phyloP scores from a whole-genome alignment of 371 early-diverging fungal genomes.

The Mortierella polycephala region DNA sequence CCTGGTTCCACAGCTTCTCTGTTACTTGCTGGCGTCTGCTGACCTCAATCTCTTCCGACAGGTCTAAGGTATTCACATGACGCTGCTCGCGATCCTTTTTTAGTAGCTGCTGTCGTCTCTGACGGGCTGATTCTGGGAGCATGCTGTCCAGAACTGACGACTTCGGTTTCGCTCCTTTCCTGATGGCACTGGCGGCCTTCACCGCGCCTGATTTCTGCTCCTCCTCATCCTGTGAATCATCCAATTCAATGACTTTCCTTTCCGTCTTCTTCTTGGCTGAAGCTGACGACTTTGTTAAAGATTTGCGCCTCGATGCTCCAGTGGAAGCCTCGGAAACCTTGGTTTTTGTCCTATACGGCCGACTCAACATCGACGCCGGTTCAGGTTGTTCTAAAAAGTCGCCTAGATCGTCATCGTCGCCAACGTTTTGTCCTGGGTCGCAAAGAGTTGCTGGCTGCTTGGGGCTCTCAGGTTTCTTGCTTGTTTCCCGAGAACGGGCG shows the following conservation, averaged over 20 bases:
- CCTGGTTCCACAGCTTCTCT: constrained; percentile 47
- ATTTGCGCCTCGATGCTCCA: constrained; percentile 4
- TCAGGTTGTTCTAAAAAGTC: constrained; percentile 41
- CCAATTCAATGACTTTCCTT: constrained; percentile 19
- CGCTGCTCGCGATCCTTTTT: constrained; percentile 3
- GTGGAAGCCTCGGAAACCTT: not conserved
- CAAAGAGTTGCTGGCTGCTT: not conserved
- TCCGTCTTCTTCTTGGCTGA: constrained; percentile 7
- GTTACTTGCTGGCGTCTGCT: constrained; percentile 12
- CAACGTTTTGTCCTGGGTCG: not conserved
- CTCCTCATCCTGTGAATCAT: constrained; percentile 35
- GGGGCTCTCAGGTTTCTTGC: constrained; percentile 1
- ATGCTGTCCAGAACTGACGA: constrained; percentile 18
- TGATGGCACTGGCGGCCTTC: not conserved
- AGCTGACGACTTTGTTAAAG: not conserved
- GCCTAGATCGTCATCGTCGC: constrained; percentile 28
- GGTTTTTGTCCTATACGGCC: constrained; percentile 19
- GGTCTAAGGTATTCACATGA: not conserved
- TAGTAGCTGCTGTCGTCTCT: constrained; percentile 9
- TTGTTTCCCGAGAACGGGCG: not conserved
- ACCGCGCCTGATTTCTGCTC: not conserved
- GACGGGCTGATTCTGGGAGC: constrained; percentile 20
- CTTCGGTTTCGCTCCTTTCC: constrained; percentile 12
- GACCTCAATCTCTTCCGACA: constrained; percentile 27
- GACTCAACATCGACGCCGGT: constrained; percentile 42